A percentile compares a stretch with the other conserved stretches of the same genome.
These are phyloP conservation scores for Phalaenopsis hybrid DNA, from an alignment of 116 monocot species.

Conservation along the genomic window DNA sequence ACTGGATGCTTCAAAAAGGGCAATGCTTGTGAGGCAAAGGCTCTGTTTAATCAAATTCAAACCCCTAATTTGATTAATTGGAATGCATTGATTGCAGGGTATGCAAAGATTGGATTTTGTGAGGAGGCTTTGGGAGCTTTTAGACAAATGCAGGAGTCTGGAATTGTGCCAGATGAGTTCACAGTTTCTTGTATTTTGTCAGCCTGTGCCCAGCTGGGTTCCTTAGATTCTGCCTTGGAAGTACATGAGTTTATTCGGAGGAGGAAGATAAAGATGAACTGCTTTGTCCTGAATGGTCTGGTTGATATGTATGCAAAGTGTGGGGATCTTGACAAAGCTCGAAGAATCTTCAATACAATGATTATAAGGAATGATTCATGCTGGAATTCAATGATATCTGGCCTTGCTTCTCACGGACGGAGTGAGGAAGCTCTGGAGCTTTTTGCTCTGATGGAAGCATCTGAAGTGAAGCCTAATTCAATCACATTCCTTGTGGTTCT, in stretches of 20 bases:
- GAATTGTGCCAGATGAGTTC: slow-evolving; percentile 42
- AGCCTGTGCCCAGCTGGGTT: slow-evolving; percentile 51
- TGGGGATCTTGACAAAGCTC: slow-evolving; percentile 48
- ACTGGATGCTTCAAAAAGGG: slow-evolving; percentile 57
- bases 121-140: slow-evolving; percentile 44
- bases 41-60: slow-evolving; percentile 42
- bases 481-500: slow-evolving; percentile 45
- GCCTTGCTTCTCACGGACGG: slow-evolving; percentile 46
- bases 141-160: slow-evolving; percentile 29
- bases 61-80: slow-evolving; percentile 51
- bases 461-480: slow-evolving; percentile 33
- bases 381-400: slow-evolving; percentile 68
- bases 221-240: slow-evolving; percentile 21
- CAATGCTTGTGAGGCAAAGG: slow-evolving; percentile 26
- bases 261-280: slow-evolving; percentile 27
- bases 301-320: slow-evolving; percentile 72
- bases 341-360: slow-evolving; percentile 36
- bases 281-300: slow-evolving; percentile 49
- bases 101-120: slow-evolving; percentile 39
- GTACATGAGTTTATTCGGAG: slow-evolving; percentile 31
- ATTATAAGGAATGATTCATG: slow-evolving; percentile 24
- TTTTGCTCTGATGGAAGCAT: slow-evolving; percentile 41
- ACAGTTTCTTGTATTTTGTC: slow-evolving; percentile 38
- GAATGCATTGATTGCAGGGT: slow-evolving; percentile 56
- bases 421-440: slow-evolving; percentile 34